These are phyloP conservation scores for Ascochyta pisi DNA, from an alignment of 2,329 filamentous ascomycete species.

Conservation along the genomic window DNA sequence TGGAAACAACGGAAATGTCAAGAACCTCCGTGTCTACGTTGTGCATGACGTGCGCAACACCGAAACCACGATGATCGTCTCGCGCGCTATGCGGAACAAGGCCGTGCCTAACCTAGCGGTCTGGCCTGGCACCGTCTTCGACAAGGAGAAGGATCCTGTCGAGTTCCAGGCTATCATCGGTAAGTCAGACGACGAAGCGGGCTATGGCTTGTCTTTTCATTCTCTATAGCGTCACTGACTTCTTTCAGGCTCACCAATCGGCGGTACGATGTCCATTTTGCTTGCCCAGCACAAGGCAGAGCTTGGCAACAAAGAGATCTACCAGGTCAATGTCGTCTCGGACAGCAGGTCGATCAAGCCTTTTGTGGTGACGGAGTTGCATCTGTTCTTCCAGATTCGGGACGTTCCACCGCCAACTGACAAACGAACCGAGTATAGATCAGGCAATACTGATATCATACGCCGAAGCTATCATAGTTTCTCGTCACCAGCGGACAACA, in stretches of 20 bases:
- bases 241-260: constrained; percentile 26
- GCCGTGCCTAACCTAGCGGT: not conserved
- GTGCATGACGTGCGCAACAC: constrained; percentile 24
- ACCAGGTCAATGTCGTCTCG: constrained; percentile 20
- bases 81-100: constrained; percentile 23
- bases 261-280: constrained; percentile 23
- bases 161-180: constrained; percentile 31
- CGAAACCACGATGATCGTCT: constrained; percentile 20
- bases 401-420: constrained; percentile 14
- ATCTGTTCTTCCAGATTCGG: constrained; percentile 26
- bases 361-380: constrained; percentile 1
- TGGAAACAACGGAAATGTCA: constrained; percentile 22
- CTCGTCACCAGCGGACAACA: not conserved
- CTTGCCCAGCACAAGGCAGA: constrained; percentile 25
- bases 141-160: constrained; percentile 13
- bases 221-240: not conserved
- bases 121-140: constrained; percentile 31
- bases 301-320: constrained; percentile 27
- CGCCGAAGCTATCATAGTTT: not conserved
- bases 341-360: not conserved
- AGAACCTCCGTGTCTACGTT: constrained; percentile 27
- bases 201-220: not conserved
- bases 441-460: not conserved
- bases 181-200: constrained; percentile 1
- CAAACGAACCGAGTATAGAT: not conserved